phyloP scores from a whole-genome alignment of 2,329 filamentous ascomycete species.

The Fusarium papillatum region DNA sequence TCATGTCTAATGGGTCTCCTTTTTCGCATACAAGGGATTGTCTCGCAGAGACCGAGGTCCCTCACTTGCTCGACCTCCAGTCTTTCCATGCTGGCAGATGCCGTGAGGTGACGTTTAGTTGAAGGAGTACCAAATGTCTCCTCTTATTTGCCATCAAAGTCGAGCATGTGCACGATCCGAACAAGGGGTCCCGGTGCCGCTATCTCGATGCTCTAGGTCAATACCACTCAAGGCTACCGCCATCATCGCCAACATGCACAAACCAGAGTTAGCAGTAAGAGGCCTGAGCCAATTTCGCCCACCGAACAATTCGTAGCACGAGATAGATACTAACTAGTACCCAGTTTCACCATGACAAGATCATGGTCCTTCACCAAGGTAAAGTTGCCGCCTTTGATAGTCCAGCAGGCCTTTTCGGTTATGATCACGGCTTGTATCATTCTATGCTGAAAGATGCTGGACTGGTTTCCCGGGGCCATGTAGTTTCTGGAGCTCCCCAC shows the following conservation, averaged over 20 bases:
- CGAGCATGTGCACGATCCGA: too few relatives aligned
- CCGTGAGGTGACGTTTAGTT: too few relatives aligned
- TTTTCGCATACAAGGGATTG: neutral
- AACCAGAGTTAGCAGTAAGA: neutral
- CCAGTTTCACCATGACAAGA: neutral
- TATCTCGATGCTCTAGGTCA: too few relatives aligned
- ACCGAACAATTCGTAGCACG: neutral
- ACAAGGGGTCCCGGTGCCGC: too few relatives aligned
- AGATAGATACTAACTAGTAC: neutral
- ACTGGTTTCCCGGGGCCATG: neutral
- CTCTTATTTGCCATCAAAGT: too few relatives aligned
- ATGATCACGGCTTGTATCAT: neutral
- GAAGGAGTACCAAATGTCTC: too few relatives aligned
- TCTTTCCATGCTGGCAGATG: too few relatives aligned
- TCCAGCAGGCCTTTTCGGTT: neutral
- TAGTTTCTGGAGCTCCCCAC: neutral
- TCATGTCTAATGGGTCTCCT: neutral
- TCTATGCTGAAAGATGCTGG: neutral
- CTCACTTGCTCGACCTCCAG: neutral
- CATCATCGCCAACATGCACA: neutral
- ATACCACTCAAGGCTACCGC: neutral
- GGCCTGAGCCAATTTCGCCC: neutral
- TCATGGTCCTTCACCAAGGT: neutral
- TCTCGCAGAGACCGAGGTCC: neutral
- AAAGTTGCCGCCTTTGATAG: neutral